phyloP scores from a whole-genome alignment of 768 basidiomycete species.

The Sporobolomyces phaffii region DNA sequence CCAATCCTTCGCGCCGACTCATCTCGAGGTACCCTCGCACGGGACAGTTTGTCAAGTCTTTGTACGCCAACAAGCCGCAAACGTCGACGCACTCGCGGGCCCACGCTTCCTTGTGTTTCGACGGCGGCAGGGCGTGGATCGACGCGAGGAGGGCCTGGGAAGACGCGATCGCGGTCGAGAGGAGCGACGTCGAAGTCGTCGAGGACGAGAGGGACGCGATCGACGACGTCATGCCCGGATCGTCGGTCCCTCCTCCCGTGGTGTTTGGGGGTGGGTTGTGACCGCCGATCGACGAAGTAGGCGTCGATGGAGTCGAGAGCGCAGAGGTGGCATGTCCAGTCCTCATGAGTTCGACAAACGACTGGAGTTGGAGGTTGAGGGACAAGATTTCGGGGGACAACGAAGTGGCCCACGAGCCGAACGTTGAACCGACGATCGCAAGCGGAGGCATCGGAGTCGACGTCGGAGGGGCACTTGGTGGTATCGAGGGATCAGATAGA shows the following conservation, averaged over 20 bases:
- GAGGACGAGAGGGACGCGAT: slow-evolving; percentile 20
- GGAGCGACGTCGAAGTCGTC: slow-evolving; percentile 7
- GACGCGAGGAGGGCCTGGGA: slow-evolving; percentile 62
- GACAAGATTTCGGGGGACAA: slow-evolving; percentile 67
- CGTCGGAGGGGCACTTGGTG: background rate
- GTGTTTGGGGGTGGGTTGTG: no score
- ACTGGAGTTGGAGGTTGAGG: slow-evolving; percentile 78
- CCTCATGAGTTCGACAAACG: slow-evolving; percentile 79
- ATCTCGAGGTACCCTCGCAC: slow-evolving; percentile 69
- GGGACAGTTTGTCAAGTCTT: slow-evolving; percentile 67
- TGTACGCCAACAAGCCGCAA: slow-evolving; percentile 73
- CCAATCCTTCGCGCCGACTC: slow-evolving; percentile 70
- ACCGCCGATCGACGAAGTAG: slow-evolving; percentile 13
- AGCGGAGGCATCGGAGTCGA: background rate
- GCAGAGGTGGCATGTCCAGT: slow-evolving; percentile 53
- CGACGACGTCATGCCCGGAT: slow-evolving; percentile 29
- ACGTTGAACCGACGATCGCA: slow-evolving; percentile 19
- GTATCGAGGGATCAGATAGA: background rate
- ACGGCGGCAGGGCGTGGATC: slow-evolving; percentile 55
- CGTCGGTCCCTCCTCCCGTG: slow-evolving; percentile 15
- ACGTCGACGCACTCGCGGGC: slow-evolving; percentile 67
- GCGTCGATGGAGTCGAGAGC: slow-evolving; percentile 28
- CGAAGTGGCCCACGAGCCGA: slow-evolving; percentile 48
- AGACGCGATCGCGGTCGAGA: slow-evolving; percentile 44
- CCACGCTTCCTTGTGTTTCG: slow-evolving; percentile 59